phyloP scores from a whole-genome alignment of 495 filamentous ascomycete species.

The Glutinoglossum americanum region DNA sequence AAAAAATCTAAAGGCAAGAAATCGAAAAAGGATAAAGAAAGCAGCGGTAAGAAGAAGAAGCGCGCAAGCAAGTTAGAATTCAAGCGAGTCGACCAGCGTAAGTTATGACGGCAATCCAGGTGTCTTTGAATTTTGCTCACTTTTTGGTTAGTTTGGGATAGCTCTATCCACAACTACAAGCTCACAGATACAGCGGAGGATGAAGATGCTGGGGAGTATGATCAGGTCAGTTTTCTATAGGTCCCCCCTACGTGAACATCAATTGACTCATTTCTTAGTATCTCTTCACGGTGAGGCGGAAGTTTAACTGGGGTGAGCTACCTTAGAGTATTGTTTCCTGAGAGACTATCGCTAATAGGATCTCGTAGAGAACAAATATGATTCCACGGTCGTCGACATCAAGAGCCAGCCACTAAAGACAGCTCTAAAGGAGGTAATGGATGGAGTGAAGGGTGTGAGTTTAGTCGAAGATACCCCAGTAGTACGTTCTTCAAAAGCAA shows the following conservation, averaged over 20 bases:
- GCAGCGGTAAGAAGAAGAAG: conserved; percentile 11
- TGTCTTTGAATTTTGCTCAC: neutral
- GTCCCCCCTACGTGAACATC: neutral
- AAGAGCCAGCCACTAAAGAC: conserved; percentile 64
- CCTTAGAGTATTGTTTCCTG: neutral
- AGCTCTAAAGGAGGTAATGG: conserved; percentile 51
- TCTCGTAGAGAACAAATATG: conserved; percentile 46
- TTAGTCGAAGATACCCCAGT: conserved; percentile 61
- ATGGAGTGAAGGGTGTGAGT: conserved; percentile 61
- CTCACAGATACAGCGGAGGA: conserved; percentile 61
- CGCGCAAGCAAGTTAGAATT: conserved; percentile 47
- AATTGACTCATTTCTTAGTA: conserved; percentile 24
- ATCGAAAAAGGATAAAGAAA: conserved; percentile 23
- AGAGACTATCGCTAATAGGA: neutral
- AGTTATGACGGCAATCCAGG: conserved; percentile 7
- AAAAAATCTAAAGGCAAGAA: conserved; percentile 22
- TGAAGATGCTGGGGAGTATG: conserved; percentile 49
- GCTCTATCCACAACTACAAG: conserved; percentile 61
- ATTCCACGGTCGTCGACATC: conserved; percentile 60
- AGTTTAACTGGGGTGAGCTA: conserved; percentile 45
- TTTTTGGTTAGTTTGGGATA: conserved; percentile 39
- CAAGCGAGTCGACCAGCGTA: conserved; percentile 67
- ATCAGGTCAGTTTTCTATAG: conserved; percentile 16
- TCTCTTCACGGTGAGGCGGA: conserved; percentile 68
- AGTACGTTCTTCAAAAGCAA: conserved; percentile 15